Base-by-base conservation (phyloP, 2,329 filamentous ascomycete genomes). In the Chrysoporthe deuterocubensis region DNA sequence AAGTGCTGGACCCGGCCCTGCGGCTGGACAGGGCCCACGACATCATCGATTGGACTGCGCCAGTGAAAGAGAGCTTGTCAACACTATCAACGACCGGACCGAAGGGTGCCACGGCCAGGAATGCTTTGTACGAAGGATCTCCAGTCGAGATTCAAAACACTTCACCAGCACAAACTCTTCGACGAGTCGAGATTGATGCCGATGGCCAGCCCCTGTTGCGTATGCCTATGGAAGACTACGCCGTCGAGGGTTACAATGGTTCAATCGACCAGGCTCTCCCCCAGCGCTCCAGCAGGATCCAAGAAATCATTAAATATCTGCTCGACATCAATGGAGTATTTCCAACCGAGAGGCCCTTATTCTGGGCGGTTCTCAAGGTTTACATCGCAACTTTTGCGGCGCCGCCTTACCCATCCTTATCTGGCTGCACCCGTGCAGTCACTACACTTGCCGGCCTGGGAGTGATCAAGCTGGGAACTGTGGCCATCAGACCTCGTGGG, bases 321-420 rank as follows among this genome's bases (percentile, higher is more conserved):
- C 74, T 85, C 14, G 74, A 77, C 52, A 73, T 75, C 37, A 82
- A 79, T 57, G 73, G 74, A 0, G 82, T 84, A 1, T 83, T 88
- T 57, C 83, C 86, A 1, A 83, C 84, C 18, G 84, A 83, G 34
- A 79, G 81, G 52, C 77, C 83, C 3, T 74, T 88, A 4, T 86
- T 83, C 77, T 81, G 82, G 67, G 82, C 82, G 1, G 73, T 86
- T 4, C 77, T 80, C 16, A 77, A 78, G 11, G 74, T 82, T 8
- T 88, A 85, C 81, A 73, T 77, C 11, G 76, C 76, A n/a, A 74
- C 75, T 8, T 83, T 82, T 56, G 72, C 1, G 76, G 37, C 56
- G 16, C 21, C 63, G 75, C 44, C 76, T 83, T 52, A 74, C 78
- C 85, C 68, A 44, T 65, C 66, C 14, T 44, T 32, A 11, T 37